Evolutionary conservation across 2,329 filamentous ascomycete genomes (phyloP), one percentile per base, ranked within the genome.

Genomic region (Drechmeria coniospora): DNA sequence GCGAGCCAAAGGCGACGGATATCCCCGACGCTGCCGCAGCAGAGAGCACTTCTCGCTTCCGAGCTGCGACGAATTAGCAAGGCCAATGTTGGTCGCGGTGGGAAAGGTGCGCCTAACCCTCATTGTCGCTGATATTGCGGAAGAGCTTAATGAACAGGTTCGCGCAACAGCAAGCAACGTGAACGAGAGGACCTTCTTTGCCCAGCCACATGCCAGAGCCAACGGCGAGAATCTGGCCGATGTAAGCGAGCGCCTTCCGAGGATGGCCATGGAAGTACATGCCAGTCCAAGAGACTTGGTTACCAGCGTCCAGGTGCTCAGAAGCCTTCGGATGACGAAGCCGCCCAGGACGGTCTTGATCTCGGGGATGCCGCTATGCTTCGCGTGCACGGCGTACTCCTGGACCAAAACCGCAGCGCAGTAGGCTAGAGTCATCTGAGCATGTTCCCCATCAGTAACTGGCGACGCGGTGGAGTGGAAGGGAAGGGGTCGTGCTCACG

Each of bases 261-360:
- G 11, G 37, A 31, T 10, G 10, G 11, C 3, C 10, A 20, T 20
- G 10, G 18, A 20, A 6, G 12, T 15, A 48, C 64, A 50, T 60
- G 87, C 81, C 54, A 93, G 55, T 16, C 90, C 90, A 23, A 95
- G 52, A 2, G 84, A 92, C 50, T 95, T 95, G 31, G 84, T 84
- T 17, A 82, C 52, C 46, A 95, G 59, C 2, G 87, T 94, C 86
- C 86, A 94, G 18, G 65, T 63, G 8, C 86, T 82, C 45, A 95
- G 62, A 43, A 95, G 92, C 33, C 76, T 71, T 34, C 76, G 69
- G 35, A 98, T 94, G 18, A 98, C 77, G 50, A 94, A 94, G 5
- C 87, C 87, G 22, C 87, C 87, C 29, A 98, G 59, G 7, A 98
- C 72, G 3, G 86, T 94, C 62, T 98, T 98, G 56, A 98, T 92